Conservation (phyloP, 345 rosid species). For the Hevea brasiliensis region DNA sequence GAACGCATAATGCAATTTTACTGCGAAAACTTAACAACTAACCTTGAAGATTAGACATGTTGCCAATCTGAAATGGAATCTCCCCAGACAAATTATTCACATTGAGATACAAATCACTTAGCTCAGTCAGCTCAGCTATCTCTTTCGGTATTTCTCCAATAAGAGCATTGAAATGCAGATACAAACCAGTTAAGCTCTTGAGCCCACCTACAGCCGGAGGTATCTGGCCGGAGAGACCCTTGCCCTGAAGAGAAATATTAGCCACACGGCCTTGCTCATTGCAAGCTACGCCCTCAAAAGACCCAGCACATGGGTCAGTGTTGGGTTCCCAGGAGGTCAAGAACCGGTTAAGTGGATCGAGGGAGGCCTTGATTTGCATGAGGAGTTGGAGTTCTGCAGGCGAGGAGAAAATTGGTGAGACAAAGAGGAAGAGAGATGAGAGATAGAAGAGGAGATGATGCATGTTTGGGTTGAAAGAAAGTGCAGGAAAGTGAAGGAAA, state of each 20-base stretch:
- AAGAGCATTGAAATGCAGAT: conserved; percentile 82
- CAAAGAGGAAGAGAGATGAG: conserved; percentile 17
- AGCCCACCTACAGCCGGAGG: conserved; percentile 75
- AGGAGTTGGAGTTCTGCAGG: conserved; percentile 63
- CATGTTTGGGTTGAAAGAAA: conserved; percentile 44
- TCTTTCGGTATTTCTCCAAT: conserved; percentile 74
- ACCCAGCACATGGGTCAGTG: conserved; percentile 57
- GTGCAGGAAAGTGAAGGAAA: conserved; percentile 29
- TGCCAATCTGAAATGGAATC: conserved; percentile 73
- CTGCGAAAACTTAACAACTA: not conserved
- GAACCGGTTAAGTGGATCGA: conserved; percentile 68
- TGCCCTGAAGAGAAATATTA: conserved; percentile 90
- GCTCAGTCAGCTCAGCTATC: conserved; percentile 57
- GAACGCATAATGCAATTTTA: not conserved
- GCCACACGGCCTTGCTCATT: conserved; percentile 62
- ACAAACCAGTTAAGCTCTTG: conserved; percentile 79
- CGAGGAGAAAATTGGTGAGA: conserved; percentile 39
- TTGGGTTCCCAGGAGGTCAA: conserved; percentile 68
- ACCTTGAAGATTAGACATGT: conserved; percentile 86
- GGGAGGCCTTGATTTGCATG: conserved; percentile 70
- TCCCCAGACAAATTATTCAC: conserved; percentile 79
- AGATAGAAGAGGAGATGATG: conserved; percentile 16
- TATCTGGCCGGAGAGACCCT: conserved; percentile 72
- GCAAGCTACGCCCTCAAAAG: conserved; percentile 89
- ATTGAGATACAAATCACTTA: conserved; percentile 77